Conservation (phyloP, 371 early-diverging fungal genomes). For the Rhizopus stolonifer region DNA sequence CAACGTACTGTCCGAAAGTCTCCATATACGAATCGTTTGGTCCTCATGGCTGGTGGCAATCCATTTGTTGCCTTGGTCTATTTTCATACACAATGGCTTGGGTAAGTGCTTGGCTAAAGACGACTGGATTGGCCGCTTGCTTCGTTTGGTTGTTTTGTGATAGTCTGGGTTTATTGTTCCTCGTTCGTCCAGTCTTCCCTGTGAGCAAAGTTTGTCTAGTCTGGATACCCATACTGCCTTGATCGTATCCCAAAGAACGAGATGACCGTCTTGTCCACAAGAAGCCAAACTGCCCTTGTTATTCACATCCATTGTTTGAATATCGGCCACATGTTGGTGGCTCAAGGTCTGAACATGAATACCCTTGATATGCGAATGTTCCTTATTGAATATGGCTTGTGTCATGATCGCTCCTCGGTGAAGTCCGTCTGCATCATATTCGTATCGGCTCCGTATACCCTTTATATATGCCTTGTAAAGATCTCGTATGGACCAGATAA, state of each 20-base stretch:
- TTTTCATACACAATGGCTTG: constrained; percentile 11
- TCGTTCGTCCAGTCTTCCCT: constrained; percentile 7
- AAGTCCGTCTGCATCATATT: constrained; percentile 24
- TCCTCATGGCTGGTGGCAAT: constrained; percentile 29
- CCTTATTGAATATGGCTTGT: constrained; percentile 24
- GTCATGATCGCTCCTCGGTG: constrained; percentile 31
- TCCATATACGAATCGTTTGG: constrained; percentile 33
- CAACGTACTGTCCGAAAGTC: constrained; percentile 15
- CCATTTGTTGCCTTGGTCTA: constrained; percentile 31
- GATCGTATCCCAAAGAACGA: constrained; percentile 29
- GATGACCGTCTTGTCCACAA: constrained; percentile 34
- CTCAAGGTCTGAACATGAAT: constrained; percentile 23
- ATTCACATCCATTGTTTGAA: constrained; percentile 27
- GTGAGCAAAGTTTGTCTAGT: constrained; percentile 14
- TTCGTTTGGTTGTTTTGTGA: constrained; percentile 2
- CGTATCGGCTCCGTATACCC: neutral
- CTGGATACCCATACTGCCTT: constrained; percentile 31
- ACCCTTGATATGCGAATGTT: constrained; percentile 14
- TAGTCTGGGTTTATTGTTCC: constrained; percentile 16
- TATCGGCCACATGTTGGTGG: constrained; percentile 31
- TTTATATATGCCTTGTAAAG: constrained; percentile 8
- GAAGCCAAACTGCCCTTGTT: constrained; percentile 26
- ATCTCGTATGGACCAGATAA: neutral
- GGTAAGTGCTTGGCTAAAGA: neutral
- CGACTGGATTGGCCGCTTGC: neutral